Conservation (phyloP, 2,329 filamentous ascomycete species). For the Aureobasidium sp. region DNA sequence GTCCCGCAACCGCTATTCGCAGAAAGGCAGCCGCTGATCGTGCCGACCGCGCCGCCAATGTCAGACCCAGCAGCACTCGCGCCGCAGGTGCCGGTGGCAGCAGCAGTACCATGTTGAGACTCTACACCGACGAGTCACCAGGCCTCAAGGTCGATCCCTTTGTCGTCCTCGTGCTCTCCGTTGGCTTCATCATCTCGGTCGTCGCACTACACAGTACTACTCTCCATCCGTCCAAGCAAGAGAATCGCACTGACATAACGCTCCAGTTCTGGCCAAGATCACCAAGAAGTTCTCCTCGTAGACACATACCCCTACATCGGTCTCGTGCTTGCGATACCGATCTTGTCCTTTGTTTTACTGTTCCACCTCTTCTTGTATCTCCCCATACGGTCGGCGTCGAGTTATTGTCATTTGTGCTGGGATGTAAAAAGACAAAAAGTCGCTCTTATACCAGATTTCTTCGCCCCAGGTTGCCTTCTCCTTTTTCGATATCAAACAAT, state of each 20-base stretch:
- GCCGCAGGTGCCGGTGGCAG: conserved; percentile 91
- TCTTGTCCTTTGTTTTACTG: neutral
- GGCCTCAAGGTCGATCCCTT: conserved; percentile 97
- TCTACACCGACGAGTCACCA: conserved; percentile 98
- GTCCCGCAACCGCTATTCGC: conserved; percentile 90
- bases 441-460: conserved; percentile 4
- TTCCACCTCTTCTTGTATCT: conserved; percentile 3
- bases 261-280: conserved; percentile 84
- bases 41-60: conserved; percentile 95
- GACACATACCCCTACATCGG: neutral
- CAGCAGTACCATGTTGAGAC: conserved; percentile 94
- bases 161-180: conserved; percentile 88
- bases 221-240: conserved; percentile 18
- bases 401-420: conserved; percentile 5
- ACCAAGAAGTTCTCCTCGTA: conserved; percentile 73
- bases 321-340: conserved; percentile 3
- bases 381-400: conserved; percentile 10
- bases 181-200: conserved; percentile 98
- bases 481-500: conserved; percentile 7
- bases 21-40: conserved; percentile 93
- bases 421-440: conserved; percentile 11
- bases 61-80: conserved; percentile 82
- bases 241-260: neutral
- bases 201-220: conserved; percentile 90
- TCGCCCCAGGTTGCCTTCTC: neutral